Evolutionary conservation across 2,329 filamentous ascomycete genomes (phyloP), one percentile per base, ranked within the genome.

Genomic region (Trichoderma sp.): DNA sequence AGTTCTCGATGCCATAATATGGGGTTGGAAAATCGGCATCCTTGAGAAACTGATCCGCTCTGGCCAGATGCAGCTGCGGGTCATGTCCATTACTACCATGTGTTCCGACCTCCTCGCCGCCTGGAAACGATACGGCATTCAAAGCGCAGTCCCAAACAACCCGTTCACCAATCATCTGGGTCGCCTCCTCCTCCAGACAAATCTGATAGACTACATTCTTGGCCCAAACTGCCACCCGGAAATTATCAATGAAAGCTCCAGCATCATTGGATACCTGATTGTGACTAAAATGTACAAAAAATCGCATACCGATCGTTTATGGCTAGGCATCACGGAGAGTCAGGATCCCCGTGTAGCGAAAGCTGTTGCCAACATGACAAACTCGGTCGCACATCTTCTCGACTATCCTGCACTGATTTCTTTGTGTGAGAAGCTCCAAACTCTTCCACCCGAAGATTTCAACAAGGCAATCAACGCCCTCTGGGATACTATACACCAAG

Each of bases 211-310:
- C 68, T 98, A 97, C 78, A 89, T 99, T 54, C 86, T 97, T 61
- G 92, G 94, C 2, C 89, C 94, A 15, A 93, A 93, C 67, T 97
- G 94, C 35, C 95, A 98, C 74, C 93, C 94, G 1, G 93, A 97
- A 75, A 88, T 98, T 64, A 95, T 96, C 22, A 84, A 86, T 39
- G 89, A 93, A 72, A 92, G 92, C 74, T 85, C 86, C 48, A 97
- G 97, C 70, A 91, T 98, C 64, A 84, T 97, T 57, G 92, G 92
- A 1, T 98, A 98, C 74, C 83, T 98, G 61, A 86, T 93, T 25
- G 91, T 95, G 15, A 95, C 92, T 0, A 84, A 85, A 64, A 90
- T 88, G 15, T 97, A 94, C 78, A 87, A 86, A 0, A 78, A 88
- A 37, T 79, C 84, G 22, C 90, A 96, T 74, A 92, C 92, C 1